phyloP scores from a whole-genome alignment of 345 rosid genomes.

The Eucalyptus dawsonii region DNA sequence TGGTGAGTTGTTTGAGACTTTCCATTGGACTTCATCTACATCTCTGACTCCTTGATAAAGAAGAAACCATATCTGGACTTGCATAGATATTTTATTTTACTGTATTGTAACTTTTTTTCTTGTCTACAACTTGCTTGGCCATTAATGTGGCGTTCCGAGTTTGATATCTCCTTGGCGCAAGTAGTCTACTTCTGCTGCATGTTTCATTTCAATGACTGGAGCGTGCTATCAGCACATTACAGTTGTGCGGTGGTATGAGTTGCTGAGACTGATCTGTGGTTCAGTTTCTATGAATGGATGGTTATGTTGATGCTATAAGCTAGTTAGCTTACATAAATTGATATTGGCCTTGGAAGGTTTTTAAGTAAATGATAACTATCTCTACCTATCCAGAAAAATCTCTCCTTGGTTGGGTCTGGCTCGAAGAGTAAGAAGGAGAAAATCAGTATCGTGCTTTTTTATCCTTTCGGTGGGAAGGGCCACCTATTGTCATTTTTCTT shows the following conservation, averaged over 20 bases:
- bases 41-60: background rate
- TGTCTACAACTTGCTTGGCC: rapidly evolving
- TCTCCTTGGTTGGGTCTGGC: background rate
- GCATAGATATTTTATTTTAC: background rate
- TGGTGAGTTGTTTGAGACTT: slow-evolving; percentile 44
- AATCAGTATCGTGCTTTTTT: background rate
- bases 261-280: background rate
- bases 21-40: background rate
- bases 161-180: no score
- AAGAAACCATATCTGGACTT: background rate
- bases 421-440: background rate
- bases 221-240: background rate
- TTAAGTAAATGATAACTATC: background rate
- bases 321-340: background rate
- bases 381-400: background rate
- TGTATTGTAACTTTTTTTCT: background rate
- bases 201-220: background rate
- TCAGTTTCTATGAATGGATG: background rate
- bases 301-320: background rate
- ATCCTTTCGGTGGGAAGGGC: background rate
- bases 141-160: background rate
- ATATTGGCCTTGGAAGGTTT: background rate
- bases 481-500: background rate
- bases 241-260: background rate
- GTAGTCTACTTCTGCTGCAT: background rate